Evolutionary conservation across 1,139 yeast species (phyloP), one percentile per base, ranked within the genome.

Genomic region (Entelexis paramagnoliae): DNA sequence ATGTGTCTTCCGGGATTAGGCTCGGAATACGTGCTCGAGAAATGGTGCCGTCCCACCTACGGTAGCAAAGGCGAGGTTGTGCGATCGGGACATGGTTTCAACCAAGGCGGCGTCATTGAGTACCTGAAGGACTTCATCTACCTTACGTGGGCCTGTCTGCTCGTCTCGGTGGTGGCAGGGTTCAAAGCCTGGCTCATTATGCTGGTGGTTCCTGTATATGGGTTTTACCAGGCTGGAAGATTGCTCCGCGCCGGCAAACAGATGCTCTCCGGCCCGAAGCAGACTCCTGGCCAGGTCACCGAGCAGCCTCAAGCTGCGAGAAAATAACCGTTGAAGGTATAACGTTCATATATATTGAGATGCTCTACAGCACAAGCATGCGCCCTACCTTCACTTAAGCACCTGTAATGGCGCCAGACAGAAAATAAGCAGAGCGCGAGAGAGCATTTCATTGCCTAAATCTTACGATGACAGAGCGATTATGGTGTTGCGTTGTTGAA

Each of bases 61-160:
- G 62, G 59, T 63, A 74, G 70, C 42, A 28, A 24, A n/a, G 40
- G 46, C 22, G 68, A 63, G 19, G 68, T 84, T 50, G 63, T 76
- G 2, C 69, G 66, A 22, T 65, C 83, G 2, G 95, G 94, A 1
- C 79, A 76, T 44, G 89, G 86, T 62, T 71, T 85, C 55, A 66
- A 67, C 46, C 85, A 80, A 55, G 66, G 69, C 3, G 95, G 95
- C 0, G 69, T 86, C 43, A 81, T 81, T 20, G 95, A 86, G 65
- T 84, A 83, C 69, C 68, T 84, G 68, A 82, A 82, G 63, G 95
- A 86, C 63, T 68, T 84, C 22, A 72, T 86, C 52, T 85, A 85
- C 63, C 66, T 83, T 50, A 84, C 94, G 1, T 75, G 85, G 75
- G 62, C 75, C 16, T 71, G 81, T 57, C 80, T 80, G 59, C 51